These are phyloP conservation scores for Heterobasidion irregulare DNA, from an alignment of 1,284 basidiomycete species.

Conservation along the genomic window DNA sequence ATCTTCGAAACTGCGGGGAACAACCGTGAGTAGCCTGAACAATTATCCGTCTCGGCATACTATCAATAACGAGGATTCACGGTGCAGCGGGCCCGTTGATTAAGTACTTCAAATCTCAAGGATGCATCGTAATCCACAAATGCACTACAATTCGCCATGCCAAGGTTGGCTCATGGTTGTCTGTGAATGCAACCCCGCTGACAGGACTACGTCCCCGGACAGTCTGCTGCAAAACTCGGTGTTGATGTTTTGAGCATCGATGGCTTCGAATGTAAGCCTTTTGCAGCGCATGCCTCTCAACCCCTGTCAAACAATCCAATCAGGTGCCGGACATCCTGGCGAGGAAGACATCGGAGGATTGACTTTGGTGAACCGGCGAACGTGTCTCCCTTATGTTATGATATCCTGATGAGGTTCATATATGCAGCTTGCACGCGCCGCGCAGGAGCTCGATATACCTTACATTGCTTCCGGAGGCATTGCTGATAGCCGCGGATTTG, in stretches of 20 bases:
- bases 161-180: slow-evolving; percentile 36
- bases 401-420: neutral
- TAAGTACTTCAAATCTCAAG: slow-evolving; percentile 71
- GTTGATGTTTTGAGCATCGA: slow-evolving; percentile 86
- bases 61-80: neutral
- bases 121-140: slow-evolving; percentile 83
- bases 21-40: slow-evolving; percentile 47
- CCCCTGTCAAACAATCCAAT: neutral
- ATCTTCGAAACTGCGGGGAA: slow-evolving; percentile 95
- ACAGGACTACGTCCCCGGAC: neutral
- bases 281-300: neutral
- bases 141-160: slow-evolving; percentile 87
- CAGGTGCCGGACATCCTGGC: slow-evolving; percentile 89
- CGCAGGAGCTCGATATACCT: slow-evolving; percentile 77
- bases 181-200: neutral
- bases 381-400: neutral
- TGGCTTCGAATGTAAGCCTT: slow-evolving; percentile 74
- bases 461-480: slow-evolving; percentile 89
- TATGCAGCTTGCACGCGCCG: slow-evolving; percentile 75
- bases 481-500: slow-evolving; percentile 78
- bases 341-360: slow-evolving; percentile 92
- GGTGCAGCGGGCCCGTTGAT: slow-evolving; percentile 67
- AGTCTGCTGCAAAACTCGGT: slow-evolving; percentile 72
- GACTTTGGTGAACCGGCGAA: slow-evolving; percentile 56
- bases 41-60: slow-evolving; percentile 1